phyloP scores from a whole-genome alignment of 495 filamentous ascomycete genomes.

The Hypoxylon lienhwacheense region DNA sequence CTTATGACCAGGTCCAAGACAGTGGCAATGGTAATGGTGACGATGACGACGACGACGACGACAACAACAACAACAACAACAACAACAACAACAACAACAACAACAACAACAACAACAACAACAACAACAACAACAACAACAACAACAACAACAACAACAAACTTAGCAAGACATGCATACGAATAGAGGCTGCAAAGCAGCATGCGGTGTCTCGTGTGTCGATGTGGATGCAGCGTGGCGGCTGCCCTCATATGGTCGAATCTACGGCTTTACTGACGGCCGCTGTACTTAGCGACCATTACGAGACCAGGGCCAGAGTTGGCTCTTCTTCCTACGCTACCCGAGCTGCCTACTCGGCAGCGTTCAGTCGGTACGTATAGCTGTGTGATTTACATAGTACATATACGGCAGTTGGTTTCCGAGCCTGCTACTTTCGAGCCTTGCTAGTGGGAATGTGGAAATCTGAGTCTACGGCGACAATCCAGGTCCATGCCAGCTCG shows the following conservation, averaged over 20 bases:
- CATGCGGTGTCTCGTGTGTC: conserved; percentile 52
- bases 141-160: conserved; percentile 14
- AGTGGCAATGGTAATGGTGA: conserved; percentile 8
- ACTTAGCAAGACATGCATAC: conserved; percentile 12
- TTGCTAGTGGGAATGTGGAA: conserved; percentile 3
- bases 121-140: conserved; percentile 1
- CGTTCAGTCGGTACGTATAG: conserved; percentile 51
- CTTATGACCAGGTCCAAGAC: too few relatives aligned
- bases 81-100: conserved; percentile 4
- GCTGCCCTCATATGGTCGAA: conserved; percentile 79
- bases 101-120: conserved; percentile 9
- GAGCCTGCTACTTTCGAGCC: conserved; percentile 6
- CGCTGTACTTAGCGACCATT: conserved; percentile 67
- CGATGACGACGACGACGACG: conserved; percentile 1
- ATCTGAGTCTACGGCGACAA: neutral
- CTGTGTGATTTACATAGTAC: too few relatives aligned
- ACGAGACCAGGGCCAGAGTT: conserved; percentile 47
- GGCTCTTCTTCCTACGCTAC: conserved; percentile 44
- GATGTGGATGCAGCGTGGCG: conserved; percentile 66
- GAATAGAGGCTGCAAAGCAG: conserved; percentile 28
- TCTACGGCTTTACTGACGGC: conserved; percentile 76
- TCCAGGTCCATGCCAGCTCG: conserved; percentile 1
- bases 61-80: conserved; percentile 15
- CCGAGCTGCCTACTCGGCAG: conserved; percentile 51
- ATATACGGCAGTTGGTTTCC: neutral